phyloP scores from a whole-genome alignment of 768 basidiomycete genomes.

The Ephemerocybe angulata region DNA sequence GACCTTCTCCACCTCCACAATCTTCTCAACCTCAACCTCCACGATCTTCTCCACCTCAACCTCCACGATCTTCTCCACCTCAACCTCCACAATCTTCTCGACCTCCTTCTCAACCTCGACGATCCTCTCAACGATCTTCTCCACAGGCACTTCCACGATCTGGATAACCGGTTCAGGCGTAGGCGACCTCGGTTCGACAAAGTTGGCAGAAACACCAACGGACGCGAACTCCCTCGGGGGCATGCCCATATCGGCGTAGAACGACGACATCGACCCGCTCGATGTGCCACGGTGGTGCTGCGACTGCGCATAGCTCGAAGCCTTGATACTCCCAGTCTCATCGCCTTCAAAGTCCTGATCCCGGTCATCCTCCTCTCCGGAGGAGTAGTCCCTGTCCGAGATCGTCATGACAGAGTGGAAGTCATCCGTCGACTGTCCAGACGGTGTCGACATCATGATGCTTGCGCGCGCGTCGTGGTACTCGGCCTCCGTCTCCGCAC shows the following conservation, averaged over 20 bases:
- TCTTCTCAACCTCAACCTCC: constrained; percentile 6
- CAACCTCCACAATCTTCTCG: constrained; percentile 12
- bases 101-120: constrained; percentile 9
- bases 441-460: constrained; percentile 60
- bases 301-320: constrained; percentile 37
- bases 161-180: constrained; percentile 33
- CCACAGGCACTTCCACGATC: constrained; percentile 22
- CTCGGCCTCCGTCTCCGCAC: constrained; percentile 70
- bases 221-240: constrained; percentile 44
- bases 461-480: constrained; percentile 79
- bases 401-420: constrained; percentile 75
- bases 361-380: constrained; percentile 47
- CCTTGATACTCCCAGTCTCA: constrained; percentile 75
- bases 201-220: constrained; percentile 37
- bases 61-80: constrained; percentile 33
- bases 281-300: constrained; percentile 23
- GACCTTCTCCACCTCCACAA: constrained; percentile 5
- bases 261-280: constrained; percentile 31
- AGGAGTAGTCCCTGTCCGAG: constrained; percentile 65
- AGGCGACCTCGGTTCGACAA: constrained; percentile 21
- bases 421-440: constrained; percentile 58
- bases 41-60: constrained; percentile 39
- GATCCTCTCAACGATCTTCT: constrained; percentile 9
- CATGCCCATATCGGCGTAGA: constrained; percentile 23
- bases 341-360: constrained; percentile 30